These are phyloP conservation scores for Solanum hybrid DNA, from an alignment of 305 asterid species.

Conservation along the genomic window DNA sequence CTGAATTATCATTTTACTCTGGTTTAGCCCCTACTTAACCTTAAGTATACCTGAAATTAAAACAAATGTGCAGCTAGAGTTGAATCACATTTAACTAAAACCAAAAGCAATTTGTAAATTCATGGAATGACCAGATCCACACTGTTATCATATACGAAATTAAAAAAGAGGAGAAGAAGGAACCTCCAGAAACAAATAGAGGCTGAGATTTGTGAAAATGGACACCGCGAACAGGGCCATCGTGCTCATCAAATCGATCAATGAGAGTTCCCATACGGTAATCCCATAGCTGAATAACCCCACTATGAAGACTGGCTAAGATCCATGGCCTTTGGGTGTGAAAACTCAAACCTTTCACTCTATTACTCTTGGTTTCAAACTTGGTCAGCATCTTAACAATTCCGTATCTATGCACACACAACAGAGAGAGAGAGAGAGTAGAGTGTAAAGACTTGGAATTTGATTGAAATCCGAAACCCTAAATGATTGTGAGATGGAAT, in stretches of 20 bases:
- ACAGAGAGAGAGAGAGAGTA: neutral
- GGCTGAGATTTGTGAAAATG: slow-evolving; percentile 85
- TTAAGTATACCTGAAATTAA: neutral
- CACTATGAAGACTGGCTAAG: slow-evolving; percentile 92
- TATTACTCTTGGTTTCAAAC: slow-evolving; percentile 49
- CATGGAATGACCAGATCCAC: neutral
- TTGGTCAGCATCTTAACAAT: slow-evolving; percentile 36
- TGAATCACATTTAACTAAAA: neutral
- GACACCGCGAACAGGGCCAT: slow-evolving; percentile 77
- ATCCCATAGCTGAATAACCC: slow-evolving; percentile 94
- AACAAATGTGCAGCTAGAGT: neutral
- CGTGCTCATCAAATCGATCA: slow-evolving; percentile 46
- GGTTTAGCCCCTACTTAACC: neutral
- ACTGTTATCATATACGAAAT: neutral
- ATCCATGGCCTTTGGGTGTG: slow-evolving; percentile 76
- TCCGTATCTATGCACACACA: slow-evolving; percentile 6
- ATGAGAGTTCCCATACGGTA: slow-evolving; percentile 88
- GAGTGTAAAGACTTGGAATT: neutral
- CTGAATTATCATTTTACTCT: neutral
- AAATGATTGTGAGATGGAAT: neutral
- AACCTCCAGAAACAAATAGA: slow-evolving; percentile 63
- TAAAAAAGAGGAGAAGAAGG: neutral
- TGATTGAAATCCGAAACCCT: slow-evolving; percentile 2
- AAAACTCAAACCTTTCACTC: slow-evolving; percentile 50
- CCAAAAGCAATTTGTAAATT: neutral